These are phyloP conservation scores for Yarrowia porcina DNA, from an alignment of 805 yeast species.

Conservation along the genomic window DNA sequence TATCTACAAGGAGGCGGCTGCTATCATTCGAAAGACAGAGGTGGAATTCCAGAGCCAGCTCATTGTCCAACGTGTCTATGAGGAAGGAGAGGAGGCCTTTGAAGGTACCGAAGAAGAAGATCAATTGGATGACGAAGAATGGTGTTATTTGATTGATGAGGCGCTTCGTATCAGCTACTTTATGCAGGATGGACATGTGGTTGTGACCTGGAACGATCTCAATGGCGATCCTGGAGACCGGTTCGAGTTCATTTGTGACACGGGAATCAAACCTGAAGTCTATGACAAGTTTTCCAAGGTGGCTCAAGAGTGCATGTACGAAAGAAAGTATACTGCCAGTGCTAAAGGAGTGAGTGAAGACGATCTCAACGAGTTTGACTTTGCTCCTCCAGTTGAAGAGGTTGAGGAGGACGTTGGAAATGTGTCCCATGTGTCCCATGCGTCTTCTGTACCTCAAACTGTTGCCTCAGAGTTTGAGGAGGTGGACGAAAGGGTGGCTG, in stretches of 20 bases:
- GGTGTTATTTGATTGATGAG: conserved; percentile 64
- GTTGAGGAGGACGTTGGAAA: background rate
- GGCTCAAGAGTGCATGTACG: conserved; percentile 68
- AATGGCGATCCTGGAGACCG: conserved; percentile 84
- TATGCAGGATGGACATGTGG: conserved; percentile 50
- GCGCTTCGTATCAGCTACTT: conserved; percentile 55
- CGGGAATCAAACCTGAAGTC: conserved; percentile 45
- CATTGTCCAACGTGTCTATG: conserved; percentile 62
- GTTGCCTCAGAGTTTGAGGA: background rate
- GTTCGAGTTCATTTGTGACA: conserved; percentile 74
- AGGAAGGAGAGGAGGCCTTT: conserved; percentile 59
- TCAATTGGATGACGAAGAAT: conserved; percentile 53
- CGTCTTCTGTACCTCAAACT: background rate
- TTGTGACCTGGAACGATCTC: conserved; percentile 75
- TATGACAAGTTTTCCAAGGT: conserved; percentile 60
- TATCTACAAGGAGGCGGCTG: conserved; percentile 70
- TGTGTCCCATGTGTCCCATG: no score
- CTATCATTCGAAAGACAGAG: conserved; percentile 65
- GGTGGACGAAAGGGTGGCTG: background rate
- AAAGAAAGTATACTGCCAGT: conserved; percentile 58
- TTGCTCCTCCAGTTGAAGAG: conserved; percentile 33
- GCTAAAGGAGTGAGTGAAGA: conserved; percentile 45
- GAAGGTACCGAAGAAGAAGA: conserved; percentile 50
- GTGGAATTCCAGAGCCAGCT: conserved; percentile 66
- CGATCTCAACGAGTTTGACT: conserved; percentile 58